These are phyloP conservation scores for Porphyrellus cyaneotinctus DNA, from an alignment of 768 basidiomycete species.

Conservation along the genomic window DNA sequence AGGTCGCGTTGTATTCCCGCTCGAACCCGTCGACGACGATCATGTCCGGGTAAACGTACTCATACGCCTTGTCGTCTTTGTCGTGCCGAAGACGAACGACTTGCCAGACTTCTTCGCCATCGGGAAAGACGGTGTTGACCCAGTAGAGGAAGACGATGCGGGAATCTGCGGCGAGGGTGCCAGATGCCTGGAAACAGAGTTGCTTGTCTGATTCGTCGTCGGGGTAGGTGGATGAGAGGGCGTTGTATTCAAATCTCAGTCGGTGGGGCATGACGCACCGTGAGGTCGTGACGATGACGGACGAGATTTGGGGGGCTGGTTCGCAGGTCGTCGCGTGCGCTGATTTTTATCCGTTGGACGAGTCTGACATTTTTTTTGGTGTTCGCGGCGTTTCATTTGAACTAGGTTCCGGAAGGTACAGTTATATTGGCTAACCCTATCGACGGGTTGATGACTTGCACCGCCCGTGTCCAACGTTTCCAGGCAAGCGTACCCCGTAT, in stretches of 20 bases:
- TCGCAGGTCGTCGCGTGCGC: neutral
- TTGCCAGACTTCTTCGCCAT: conserved; percentile 27
- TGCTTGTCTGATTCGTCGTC: conserved; percentile 27
- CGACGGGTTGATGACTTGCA: no score
- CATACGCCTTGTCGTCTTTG: neutral
- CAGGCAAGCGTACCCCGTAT: no score
- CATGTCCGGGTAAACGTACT: conserved; percentile 28
- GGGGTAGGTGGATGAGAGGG: conserved; percentile 17
- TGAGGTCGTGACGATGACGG: no score
- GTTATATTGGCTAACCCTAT: neutral
- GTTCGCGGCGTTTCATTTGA: conserved; percentile 16
- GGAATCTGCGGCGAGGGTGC: neutral
- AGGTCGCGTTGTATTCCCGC: conserved; percentile 6
- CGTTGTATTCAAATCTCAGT: conserved; percentile 21
- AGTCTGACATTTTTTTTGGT: neutral
- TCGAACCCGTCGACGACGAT: conserved; percentile 22
- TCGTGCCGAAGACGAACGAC: conserved; percentile 19
- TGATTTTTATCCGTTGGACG: conserved; percentile 13
- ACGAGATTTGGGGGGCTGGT: neutral
- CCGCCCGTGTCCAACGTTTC: no score
- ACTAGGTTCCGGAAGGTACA: neutral
- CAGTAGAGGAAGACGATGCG: conserved; percentile 23
- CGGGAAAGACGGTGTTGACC: conserved; percentile 22
- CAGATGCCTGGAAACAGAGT: conserved; percentile 21
- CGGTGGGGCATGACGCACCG: neutral